These are phyloP conservation scores for Catharanthus roseus DNA, from an alignment of 257 asterid genomes.

Conservation along the genomic window DNA sequence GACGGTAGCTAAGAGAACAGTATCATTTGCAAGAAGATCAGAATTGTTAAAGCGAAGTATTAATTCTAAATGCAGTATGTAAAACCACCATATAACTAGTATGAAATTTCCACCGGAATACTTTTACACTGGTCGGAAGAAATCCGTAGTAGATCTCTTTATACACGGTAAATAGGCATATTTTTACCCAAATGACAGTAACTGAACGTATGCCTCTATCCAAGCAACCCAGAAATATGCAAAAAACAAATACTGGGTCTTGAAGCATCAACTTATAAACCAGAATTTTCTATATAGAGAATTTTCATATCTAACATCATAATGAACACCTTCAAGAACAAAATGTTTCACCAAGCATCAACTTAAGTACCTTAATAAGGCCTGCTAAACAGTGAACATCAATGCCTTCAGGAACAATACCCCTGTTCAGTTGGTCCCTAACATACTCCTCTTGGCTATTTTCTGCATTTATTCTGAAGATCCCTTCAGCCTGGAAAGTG, in stretches of 20 bases:
- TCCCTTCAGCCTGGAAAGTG: constrained; percentile 81
- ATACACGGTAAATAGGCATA: background rate
- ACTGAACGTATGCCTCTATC: background rate
- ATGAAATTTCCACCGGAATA: background rate
- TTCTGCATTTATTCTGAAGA: constrained; percentile 92
- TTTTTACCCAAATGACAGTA: background rate
- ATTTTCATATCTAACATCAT: background rate
- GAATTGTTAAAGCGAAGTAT: background rate
- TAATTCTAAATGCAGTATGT: background rate
- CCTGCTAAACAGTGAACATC: constrained; percentile 98
- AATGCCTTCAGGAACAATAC: constrained; percentile 77
- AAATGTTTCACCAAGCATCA: constrained; percentile 5
- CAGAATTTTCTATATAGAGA: background rate
- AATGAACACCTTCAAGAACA: background rate
- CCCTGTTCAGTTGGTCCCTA: constrained; percentile 85
- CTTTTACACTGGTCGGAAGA: background rate
- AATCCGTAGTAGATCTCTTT: background rate
- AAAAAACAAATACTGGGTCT: background rate
- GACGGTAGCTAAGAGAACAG: background rate
- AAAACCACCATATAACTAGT: background rate
- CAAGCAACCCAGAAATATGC: background rate
- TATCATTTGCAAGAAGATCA: no score
- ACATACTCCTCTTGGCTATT: constrained; percentile 94
- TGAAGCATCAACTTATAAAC: background rate
- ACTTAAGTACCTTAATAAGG: constrained; percentile 62